Percentiles rank a stretch among this genome's conserved stretches.
phyloP scores from a whole-genome alignment of 805 yeast species.

The Kazachstania africana region DNA sequence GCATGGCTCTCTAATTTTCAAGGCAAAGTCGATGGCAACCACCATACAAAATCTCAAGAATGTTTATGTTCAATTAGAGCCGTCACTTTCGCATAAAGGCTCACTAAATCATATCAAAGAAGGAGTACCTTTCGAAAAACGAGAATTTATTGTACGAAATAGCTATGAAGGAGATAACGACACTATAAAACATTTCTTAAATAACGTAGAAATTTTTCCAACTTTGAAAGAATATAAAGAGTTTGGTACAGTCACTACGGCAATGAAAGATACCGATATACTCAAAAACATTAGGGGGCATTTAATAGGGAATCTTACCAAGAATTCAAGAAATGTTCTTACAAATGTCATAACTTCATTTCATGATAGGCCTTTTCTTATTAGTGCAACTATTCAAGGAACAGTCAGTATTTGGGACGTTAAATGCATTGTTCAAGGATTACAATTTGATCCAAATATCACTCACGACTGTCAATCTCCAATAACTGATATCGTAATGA shows the following conservation, averaged over 20 bases:
- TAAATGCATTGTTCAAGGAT: slow-evolving; percentile 48
- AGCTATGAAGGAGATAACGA: slow-evolving; percentile 63
- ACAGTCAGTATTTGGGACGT: slow-evolving; percentile 70
- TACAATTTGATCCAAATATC: slow-evolving; percentile 37
- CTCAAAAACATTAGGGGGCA: slow-evolving; percentile 28
- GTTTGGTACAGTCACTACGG: slow-evolving; percentile 37
- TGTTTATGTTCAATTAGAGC: slow-evolving; percentile 35
- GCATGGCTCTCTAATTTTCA: slow-evolving; percentile 27
- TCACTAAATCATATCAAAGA: not conserved
- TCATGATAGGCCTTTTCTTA: slow-evolving; percentile 45
- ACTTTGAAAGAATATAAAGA: slow-evolving; percentile 49
- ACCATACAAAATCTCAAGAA: slow-evolving; percentile 30
- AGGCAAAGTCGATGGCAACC: slow-evolving; percentile 31
- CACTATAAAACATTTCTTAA: slow-evolving; percentile 45
- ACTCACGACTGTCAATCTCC: slow-evolving; percentile 38
- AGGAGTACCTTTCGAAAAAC: slow-evolving; percentile 17
- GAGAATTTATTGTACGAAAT: slow-evolving; percentile 30
- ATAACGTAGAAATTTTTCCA: slow-evolving; percentile 43
- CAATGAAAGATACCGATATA: slow-evolving; percentile 10
- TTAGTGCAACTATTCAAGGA: slow-evolving; percentile 74
- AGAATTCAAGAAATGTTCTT: slow-evolving; percentile 45
- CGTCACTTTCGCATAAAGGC: slow-evolving; percentile 7
- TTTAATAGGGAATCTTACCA: slow-evolving; percentile 51
- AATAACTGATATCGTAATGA: slow-evolving; percentile 38
- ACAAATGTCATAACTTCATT: slow-evolving; percentile 48